Percentiles rank a stretch among this genome's conserved stretches.
Conservation (phyloP, 2,329 filamentous ascomycete genomes). For the Xylaria sp. region DNA sequence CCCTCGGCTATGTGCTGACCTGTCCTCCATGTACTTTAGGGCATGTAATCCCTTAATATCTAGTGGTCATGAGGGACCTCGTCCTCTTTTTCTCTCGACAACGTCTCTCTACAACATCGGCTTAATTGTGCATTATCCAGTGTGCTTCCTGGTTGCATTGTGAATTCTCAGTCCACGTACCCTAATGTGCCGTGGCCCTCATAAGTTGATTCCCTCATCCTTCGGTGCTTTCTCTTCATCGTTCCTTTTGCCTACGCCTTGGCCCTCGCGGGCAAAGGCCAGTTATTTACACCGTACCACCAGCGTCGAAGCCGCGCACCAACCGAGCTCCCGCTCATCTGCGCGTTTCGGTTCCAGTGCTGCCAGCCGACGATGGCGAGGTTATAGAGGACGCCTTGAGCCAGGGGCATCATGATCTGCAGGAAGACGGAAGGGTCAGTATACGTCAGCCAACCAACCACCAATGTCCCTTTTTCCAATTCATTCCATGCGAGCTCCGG, state of each 20-base stretch:
- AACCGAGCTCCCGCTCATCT: conserved; percentile 78
- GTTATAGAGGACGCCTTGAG: conserved; percentile 91
- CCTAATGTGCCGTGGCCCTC: not conserved
- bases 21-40: conserved; percentile 22
- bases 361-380: conserved; percentile 88
- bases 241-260: conserved; percentile 7
- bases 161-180: not conserved
- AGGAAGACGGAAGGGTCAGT: not conserved
- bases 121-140: not conserved
- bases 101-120: not conserved
- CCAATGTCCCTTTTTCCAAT: not conserved
- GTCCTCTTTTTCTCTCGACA: not conserved
- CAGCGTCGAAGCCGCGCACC: conserved; percentile 85
- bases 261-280: conserved; percentile 69
- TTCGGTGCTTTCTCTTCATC: not conserved
- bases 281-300: conserved; percentile 97
- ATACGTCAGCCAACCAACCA: conserved; percentile 2
- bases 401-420: conserved; percentile 84
- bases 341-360: conserved; percentile 84
- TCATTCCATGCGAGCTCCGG: not conserved
- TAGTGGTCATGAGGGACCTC: not conserved
- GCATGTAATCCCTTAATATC: conserved; percentile 11
- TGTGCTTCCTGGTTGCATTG: not conserved
- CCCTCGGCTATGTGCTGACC: not conserved
- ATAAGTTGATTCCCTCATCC: not conserved